phyloP scores from a whole-genome alignment of 2,329 filamentous ascomycete species.

The Tolypocladium paradoxum region DNA sequence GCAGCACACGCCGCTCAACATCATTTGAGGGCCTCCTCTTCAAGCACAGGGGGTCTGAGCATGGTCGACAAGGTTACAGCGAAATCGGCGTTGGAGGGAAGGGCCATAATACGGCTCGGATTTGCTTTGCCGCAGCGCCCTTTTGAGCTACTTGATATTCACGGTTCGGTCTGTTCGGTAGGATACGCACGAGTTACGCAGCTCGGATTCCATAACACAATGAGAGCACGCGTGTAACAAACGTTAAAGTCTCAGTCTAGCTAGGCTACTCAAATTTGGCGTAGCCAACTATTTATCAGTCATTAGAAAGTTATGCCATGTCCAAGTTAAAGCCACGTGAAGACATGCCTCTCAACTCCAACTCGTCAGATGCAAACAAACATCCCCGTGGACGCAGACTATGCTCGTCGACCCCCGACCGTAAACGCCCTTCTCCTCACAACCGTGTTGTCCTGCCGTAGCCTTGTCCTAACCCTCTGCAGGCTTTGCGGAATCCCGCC shows the following conservation, averaged over 20 bases:
- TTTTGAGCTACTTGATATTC: neutral
- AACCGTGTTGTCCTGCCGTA: constrained; percentile 19
- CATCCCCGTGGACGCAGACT: neutral
- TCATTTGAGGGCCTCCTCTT: constrained; percentile 27
- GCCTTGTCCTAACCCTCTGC: constrained; percentile 33
- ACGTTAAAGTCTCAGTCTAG: neutral
- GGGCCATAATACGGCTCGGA: too few species aligned
- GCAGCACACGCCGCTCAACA: constrained; percentile 58
- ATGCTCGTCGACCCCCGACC: neutral
- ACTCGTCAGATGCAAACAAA: neutral
- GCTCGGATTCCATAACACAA: neutral
- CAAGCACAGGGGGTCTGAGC: too few species aligned
- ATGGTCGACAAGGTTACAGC: neutral
- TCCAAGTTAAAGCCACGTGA: too few species aligned
- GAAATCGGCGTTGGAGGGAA: neutral
- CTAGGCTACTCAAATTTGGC: neutral
- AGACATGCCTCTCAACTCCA: neutral
- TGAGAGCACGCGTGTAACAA: neutral
- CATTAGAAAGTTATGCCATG: neutral
- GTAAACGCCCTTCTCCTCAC: constrained; percentile 18
- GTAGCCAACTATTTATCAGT: neutral
- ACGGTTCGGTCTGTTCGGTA: neutral
- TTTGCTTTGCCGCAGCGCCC: neutral
- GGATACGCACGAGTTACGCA: neutral
- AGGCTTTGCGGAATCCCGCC: constrained; percentile 34